Percentiles rank a stretch among this genome's conserved stretches.
Evolutionary conservation across 306 rosid genomes (phyloP).

Genomic region (Chamaecrista fasciculata): DNA sequence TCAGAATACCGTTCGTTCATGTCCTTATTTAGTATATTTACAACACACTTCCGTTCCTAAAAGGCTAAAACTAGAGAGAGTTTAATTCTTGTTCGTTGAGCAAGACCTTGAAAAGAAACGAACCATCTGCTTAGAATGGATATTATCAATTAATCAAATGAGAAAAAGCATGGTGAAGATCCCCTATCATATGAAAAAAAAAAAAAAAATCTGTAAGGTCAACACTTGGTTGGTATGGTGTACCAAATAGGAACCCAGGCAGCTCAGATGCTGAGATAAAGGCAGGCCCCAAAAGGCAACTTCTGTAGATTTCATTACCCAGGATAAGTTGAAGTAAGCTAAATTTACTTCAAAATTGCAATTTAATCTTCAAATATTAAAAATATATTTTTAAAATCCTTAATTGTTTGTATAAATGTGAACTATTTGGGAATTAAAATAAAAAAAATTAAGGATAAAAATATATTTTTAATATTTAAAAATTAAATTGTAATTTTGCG

Average conservation of each 20-base stretch:
- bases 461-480: too few species aligned
- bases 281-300: not conserved
- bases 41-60: not conserved
- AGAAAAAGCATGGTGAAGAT: not conserved
- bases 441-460: too few species aligned
- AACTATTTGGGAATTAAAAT: too few species aligned
- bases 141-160: not conserved
- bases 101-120: not conserved
- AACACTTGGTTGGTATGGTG: constrained; percentile 1
- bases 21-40: not conserved
- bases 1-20: not conserved
- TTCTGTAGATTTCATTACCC: not conserved
- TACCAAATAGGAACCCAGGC: constrained; percentile 23
- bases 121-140: not conserved
- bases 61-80: too few species aligned
- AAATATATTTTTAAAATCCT: too few species aligned
- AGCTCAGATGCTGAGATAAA: too few species aligned
- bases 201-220: not conserved
- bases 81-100: not conserved
- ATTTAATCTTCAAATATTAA: too few species aligned
- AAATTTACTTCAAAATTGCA: too few species aligned
- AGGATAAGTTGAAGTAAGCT: constrained; percentile 21
- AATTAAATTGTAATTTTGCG: too few species aligned
- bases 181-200: not conserved
- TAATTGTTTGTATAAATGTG: too few species aligned